Base-by-base conservation (phyloP, 805 yeast genomes). In the Kregervanrija delftensis region DNA sequence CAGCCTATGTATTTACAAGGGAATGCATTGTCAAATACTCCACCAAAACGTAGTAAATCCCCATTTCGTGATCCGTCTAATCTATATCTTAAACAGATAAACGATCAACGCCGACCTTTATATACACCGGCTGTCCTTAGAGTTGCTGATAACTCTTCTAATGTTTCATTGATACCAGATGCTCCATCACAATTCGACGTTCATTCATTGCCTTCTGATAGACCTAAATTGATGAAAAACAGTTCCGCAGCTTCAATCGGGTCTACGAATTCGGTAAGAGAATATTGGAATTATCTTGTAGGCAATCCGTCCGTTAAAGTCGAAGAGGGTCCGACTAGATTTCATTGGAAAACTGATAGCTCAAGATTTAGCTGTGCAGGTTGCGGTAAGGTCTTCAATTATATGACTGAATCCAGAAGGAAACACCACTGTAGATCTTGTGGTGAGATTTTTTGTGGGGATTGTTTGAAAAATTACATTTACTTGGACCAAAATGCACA, bases 111-210 rank as follows among this genome's bases (percentile, higher is more conserved):
- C 60, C 83, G 86, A 56, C 96, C 97, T 9, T 68, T 90, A 68
- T 90, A 88, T 57, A 72, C 85, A 0, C 98, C 98, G 0, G 96
- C 96, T 0, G 98, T 90, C 10, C 69, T 90, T 42, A 74, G 86
- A 52, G 71, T 46, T 1, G 61, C 55, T 41, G 54, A 40, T 35
- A 42, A 44, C 39, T 28, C 40, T 9, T 17, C 43, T 30, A 35
- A 30, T 28, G 30, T 33, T 41, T 36, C 48, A 35, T 39, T 30
- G 34, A 11, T 35, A 5, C 2, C 35, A 11, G 35, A 31, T 8
- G 33, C 32, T 5, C 48, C 40, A 30, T 31, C 39, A 2, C 44
- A 39, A 10, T 41, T 52, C 22, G 53, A 51, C 34, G 45, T 41
- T 14, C 38, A 45, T 39, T 12, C 36, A 33, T 4, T 37, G 17